Conservation (phyloP, 2,329 filamentous ascomycete genomes). For the Parastagonospora nodorum region DNA sequence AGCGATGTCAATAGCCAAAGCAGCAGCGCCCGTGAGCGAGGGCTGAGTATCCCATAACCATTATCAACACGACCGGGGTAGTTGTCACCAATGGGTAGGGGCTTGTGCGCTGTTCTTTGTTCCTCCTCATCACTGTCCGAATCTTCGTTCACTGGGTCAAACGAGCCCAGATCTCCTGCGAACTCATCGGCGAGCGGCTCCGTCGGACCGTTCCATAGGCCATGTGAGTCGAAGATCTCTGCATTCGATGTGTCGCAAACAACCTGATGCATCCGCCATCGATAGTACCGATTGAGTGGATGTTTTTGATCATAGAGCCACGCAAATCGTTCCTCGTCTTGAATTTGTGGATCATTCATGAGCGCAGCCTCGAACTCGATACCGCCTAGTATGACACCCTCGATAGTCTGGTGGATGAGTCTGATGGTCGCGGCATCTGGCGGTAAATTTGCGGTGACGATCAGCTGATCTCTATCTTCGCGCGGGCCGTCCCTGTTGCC, state of each 20-base stretch:
- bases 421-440: slow-evolving; percentile 77
- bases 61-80: slow-evolving; percentile 34
- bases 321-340: slow-evolving; percentile 86
- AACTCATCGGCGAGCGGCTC: slow-evolving; percentile 80
- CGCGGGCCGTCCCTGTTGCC: slow-evolving; percentile 26
- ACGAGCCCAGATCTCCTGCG: slow-evolving; percentile 74
- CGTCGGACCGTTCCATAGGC: slow-evolving; percentile 75
- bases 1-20: slow-evolving; percentile 82
- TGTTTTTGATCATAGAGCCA: slow-evolving; percentile 87
- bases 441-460: slow-evolving; percentile 66
- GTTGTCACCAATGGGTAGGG: slow-evolving; percentile 32
- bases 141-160: slow-evolving; percentile 61
- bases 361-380: slow-evolving; percentile 89
- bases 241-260: slow-evolving; percentile 60
- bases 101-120: slow-evolving; percentile 27
- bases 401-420: slow-evolving; percentile 86
- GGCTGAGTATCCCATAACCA: slow-evolving; percentile 35
- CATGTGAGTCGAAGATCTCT: slow-evolving; percentile 33
- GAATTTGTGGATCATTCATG: slow-evolving; percentile 84
- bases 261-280: slow-evolving; percentile 88
- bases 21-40: slow-evolving; percentile 65
- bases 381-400: slow-evolving; percentile 77
- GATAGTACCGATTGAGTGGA: slow-evolving; percentile 82
- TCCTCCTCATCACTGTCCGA: slow-evolving; percentile 74
- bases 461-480: slow-evolving; percentile 29